Base-by-base conservation (phyloP, 371 early-diverging fungal species). In the Synchytrium microbalum region DNA sequence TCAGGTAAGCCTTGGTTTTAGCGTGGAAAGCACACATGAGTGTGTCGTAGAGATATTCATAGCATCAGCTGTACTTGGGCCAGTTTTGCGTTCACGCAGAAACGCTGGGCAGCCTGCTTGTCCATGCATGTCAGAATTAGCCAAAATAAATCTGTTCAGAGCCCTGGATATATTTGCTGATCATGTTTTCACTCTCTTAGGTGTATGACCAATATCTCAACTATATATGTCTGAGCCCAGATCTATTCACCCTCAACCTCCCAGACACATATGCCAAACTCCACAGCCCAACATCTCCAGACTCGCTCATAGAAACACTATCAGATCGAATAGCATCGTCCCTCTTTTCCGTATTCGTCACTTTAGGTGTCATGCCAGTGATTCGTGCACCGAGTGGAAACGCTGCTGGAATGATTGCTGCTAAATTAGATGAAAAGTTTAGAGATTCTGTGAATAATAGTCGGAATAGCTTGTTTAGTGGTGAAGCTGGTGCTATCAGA, bases 161-260 rank as follows among this genome's bases (percentile, higher is more conserved):
- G n/a, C n/a, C n/a, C n/a, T n/a, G n/a, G n/a, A n/a, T n/a, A n/a
- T n/a, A n/a, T 56, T 31, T 30, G 58, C 60, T 61, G 33, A 23
- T 66, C 56, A 51, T 67, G 10, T n/a, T n/a, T 72, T 66, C 8
- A 32, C 57, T 2, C 63, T 67, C 30, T 64, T 66, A 83, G 75
- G 88, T 99, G 8, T 93, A 88, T 70, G 99, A 99, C 81, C 95
- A 96, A 79, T 95, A 98, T 69, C 75, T 98, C 51, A 90, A 94
- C 74, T 98, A 90, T 71, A 77, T 93, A 38, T 90, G 92, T 57
- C 88, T 96, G 33, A 96, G 98, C 67, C 83, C 89, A 26, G 87
- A 95, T 67, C 85, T 99, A 61, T 99, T 98, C 72, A 92, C 96
- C n/a, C 81, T 99, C 32, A 86, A 92, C 64, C 79, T 95, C 64